Conservation (phyloP, 768 basidiomycete species). For the Tylopilus plumbeoviolaceoides region DNA sequence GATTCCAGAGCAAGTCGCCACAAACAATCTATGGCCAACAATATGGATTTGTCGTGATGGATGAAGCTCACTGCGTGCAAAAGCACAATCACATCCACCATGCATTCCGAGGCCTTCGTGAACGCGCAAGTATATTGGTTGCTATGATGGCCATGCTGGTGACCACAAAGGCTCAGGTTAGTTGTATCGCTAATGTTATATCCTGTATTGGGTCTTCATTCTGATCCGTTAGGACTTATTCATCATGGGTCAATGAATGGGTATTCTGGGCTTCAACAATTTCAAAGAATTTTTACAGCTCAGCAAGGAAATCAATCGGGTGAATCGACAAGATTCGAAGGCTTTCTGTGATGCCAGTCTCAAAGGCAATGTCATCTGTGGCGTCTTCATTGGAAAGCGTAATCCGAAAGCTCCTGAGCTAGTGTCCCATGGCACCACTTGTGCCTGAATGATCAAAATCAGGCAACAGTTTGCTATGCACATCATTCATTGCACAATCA, state of each 20-base stretch:
- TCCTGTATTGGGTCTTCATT: too few relatives aligned
- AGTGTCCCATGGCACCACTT: neutral
- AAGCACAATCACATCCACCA: slow-evolving; percentile 2
- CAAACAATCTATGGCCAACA: neutral
- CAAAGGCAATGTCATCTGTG: neutral
- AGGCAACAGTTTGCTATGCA: neutral
- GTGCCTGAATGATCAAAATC: too few relatives aligned
- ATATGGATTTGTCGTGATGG: neutral
- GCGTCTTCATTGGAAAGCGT: neutral
- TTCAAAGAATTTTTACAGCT: neutral
- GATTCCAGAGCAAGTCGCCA: too few relatives aligned
- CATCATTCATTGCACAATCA: neutral
- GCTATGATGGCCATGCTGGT: neutral
- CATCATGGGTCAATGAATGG: neutral
- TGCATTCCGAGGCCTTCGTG: neutral
- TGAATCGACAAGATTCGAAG: neutral
- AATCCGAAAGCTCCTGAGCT: neutral
- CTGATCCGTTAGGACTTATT: too few relatives aligned
- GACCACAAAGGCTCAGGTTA: neutral
- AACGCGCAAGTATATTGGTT: rapidly evolving
- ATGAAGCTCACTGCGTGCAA: neutral
- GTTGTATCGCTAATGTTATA: too few relatives aligned
- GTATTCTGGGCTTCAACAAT: neutral
- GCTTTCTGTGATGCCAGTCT: neutral
- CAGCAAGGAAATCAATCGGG: neutral